These are phyloP conservation scores for Colletotrichum sp. DNA, from an alignment of 2,329 filamentous ascomycete genomes.

Conservation along the genomic window DNA sequence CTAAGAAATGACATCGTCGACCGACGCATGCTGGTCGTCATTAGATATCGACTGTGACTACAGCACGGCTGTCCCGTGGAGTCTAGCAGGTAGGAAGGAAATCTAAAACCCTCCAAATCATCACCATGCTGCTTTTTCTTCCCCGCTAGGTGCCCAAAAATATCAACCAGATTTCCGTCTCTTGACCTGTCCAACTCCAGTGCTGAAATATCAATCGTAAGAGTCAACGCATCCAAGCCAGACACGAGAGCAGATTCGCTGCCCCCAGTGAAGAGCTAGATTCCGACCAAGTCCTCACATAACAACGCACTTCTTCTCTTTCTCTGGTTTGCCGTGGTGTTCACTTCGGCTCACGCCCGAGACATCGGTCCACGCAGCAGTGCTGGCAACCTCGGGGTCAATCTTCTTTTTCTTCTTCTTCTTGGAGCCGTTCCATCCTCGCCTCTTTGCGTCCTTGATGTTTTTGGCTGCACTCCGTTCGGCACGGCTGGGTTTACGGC, in stretches of 20 bases:
- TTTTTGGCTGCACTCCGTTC: conserved; percentile 67
- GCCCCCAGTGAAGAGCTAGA: background rate
- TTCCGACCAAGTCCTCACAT: conserved; percentile 45
- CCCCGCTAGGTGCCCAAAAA: background rate
- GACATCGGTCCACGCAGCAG: conserved; percentile 60
- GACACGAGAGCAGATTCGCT: background rate
- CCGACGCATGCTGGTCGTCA: background rate
- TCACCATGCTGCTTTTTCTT: background rate
- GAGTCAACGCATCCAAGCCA: background rate
- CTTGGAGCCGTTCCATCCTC: conserved; percentile 56
- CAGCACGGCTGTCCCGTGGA: background rate
- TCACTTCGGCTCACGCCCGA: conserved; percentile 30
- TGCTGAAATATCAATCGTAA: background rate
- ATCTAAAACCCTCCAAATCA: background rate
- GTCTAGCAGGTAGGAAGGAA: background rate
- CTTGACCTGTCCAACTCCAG: background rate
- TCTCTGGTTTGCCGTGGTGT: conserved; percentile 37
- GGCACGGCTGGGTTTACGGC: conserved; percentile 58
- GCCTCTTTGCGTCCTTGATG: conserved; percentile 63
- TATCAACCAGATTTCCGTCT: background rate
- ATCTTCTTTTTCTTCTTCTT: conserved; percentile 39
- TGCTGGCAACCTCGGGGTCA: conserved; percentile 47
- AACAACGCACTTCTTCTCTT: conserved; percentile 55
- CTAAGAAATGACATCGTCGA: background rate
- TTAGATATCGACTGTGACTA: background rate